These are phyloP conservation scores for Parietichytrium sp. DNA, from an alignment of 108 stramenopile genomes.

Conservation along the genomic window DNA sequence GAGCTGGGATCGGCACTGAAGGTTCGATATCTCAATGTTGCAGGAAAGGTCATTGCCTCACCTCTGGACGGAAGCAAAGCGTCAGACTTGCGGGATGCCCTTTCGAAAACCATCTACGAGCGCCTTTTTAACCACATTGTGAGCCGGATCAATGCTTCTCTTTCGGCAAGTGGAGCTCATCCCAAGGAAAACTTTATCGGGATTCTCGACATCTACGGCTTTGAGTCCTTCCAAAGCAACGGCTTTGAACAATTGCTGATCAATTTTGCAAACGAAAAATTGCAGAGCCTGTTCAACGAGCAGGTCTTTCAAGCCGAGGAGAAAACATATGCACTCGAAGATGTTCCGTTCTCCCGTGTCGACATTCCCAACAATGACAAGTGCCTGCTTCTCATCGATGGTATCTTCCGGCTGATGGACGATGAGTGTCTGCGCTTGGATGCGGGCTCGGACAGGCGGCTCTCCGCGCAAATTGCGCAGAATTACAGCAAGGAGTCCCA, in stretches of 20 bases:
- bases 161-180: constrained; percentile 33
- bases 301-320: constrained; percentile 64
- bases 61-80: constrained; percentile 75
- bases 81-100: constrained; percentile 81
- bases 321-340: constrained; percentile 59
- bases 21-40: constrained; percentile 66
- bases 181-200: constrained; percentile 21
- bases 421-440: constrained; percentile 76
- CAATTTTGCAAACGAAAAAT: constrained; percentile 63
- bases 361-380: constrained; percentile 95
- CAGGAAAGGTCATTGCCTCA: constrained; percentile 68
- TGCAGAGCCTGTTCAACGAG: constrained; percentile 66
- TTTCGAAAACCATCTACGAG: constrained; percentile 89
- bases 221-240: constrained; percentile 65
- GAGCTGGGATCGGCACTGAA: constrained; percentile 76
- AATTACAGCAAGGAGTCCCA: constrained; percentile 42
- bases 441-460: constrained; percentile 70
- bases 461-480: neutral
- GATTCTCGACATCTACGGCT: constrained; percentile 69
- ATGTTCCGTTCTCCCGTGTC: constrained; percentile 63
- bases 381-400: constrained; percentile 93
- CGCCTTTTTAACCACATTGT: constrained; percentile 85
- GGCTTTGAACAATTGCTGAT: constrained; percentile 61
- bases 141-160: constrained; percentile 76
- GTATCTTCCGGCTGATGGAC: constrained; percentile 63